Conservation (phyloP, 192 early-diverging fungal species). For the Backusella mclennaniae region DNA sequence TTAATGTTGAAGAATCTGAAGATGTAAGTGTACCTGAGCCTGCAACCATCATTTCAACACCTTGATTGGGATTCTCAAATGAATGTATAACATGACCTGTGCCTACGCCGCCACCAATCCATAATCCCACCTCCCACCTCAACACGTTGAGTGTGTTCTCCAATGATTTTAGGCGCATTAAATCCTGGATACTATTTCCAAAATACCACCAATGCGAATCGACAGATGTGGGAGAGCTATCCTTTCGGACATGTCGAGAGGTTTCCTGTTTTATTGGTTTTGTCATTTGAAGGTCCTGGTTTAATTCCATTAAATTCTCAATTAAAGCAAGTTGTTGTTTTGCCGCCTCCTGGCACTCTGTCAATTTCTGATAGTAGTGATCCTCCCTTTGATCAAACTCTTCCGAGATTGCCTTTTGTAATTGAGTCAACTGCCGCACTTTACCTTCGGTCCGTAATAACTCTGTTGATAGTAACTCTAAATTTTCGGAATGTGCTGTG, state of each 20-base stretch:
- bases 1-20: not conserved
- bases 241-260: not conserved
- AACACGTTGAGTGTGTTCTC: conserved; percentile 12
- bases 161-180: conserved; percentile 7
- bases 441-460: conserved; percentile 19
- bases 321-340: conserved; percentile 18
- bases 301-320: conserved; percentile 14
- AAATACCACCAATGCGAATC: not conserved
- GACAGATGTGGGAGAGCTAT: not conserved
- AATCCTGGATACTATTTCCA: not conserved
- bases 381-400: conserved; percentile 24
- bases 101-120: conserved; percentile 26
- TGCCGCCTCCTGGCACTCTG: conserved; percentile 16
- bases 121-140: conserved; percentile 19
- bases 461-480: conserved; percentile 31
- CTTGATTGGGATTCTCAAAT: conserved; percentile 17
- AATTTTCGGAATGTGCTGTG: conserved; percentile 26
- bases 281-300: conserved; percentile 12
- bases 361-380: conserved; percentile 14
- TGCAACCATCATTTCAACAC: conserved; percentile 21
- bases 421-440: conserved; percentile 16
- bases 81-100: conserved; percentile 21
- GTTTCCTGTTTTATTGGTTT: not conserved
- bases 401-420: conserved; percentile 12
- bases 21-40: conserved; percentile 17